Evolutionary conservation across 1,139 yeast species (phyloP).

Genomic region (Arxiozyma bovina): DNA sequence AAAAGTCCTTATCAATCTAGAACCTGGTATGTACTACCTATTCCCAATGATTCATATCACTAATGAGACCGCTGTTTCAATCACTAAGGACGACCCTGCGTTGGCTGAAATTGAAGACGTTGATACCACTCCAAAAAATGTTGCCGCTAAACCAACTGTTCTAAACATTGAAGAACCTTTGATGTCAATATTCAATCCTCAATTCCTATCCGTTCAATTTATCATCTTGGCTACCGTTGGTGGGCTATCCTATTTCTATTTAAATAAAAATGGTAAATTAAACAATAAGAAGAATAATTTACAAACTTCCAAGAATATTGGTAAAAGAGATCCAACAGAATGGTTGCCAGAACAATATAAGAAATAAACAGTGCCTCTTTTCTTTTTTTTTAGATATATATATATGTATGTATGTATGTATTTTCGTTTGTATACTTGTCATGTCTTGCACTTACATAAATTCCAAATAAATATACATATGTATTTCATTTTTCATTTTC

Average conservation of each 20-base stretch:
- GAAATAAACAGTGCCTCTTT: slow-evolving; percentile 14
- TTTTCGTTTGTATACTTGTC: not conserved
- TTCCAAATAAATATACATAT: too few relatives aligned
- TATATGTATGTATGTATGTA: not conserved
- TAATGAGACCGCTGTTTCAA: slow-evolving; percentile 1
- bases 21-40: slow-evolving; percentile 51
- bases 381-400: not conserved
- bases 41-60: slow-evolving; percentile 40
- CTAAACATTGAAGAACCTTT: slow-evolving; percentile 55
- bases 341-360: slow-evolving; percentile 52
- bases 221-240: slow-evolving; percentile 45
- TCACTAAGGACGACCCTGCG: slow-evolving; percentile 24
- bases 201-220: slow-evolving; percentile 54
- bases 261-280: slow-evolving; percentile 12
- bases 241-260: slow-evolving; percentile 44
- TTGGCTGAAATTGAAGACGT: slow-evolving; percentile 34
- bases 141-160: slow-evolving; percentile 52
- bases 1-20: slow-evolving; percentile 46
- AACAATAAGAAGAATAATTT: slow-evolving; percentile 5
- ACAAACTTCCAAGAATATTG: slow-evolving; percentile 13
- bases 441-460: too few relatives aligned
- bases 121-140: slow-evolving; percentile 33
- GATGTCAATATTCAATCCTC: slow-evolving; percentile 64
- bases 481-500: too few relatives aligned
- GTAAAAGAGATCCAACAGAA: slow-evolving; percentile 38